Base-by-base conservation (phyloP, 495 filamentous ascomycete genomes). In the Lophiotrema nucula region DNA sequence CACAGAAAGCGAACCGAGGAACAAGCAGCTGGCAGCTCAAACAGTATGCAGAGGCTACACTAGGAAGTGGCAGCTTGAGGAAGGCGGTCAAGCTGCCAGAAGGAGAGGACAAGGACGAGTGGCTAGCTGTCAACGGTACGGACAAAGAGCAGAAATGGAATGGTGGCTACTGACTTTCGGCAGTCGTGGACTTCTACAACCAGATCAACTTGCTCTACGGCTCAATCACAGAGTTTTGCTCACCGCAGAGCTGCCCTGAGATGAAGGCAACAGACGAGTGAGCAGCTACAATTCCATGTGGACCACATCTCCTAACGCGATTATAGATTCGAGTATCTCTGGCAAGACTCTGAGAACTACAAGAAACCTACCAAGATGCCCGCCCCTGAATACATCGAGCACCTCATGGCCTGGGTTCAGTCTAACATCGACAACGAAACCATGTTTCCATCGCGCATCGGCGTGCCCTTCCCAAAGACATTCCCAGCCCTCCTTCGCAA, bases 221-320 rank as follows among this genome's bases (percentile, higher is more conserved):
- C 56, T 92, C 93, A 53, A 97, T 98, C 70, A 98, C 93, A 50
- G 93, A 98, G 67, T 98, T 97, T 75, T 98, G 93, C 77, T 97
- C 93, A 22, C 93, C 93, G 23, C 88, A 89, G 64, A 89, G 90
- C 48, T 98, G 93, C 70, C 93, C 92, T 2, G 93, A 97, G 76
- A 98, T 98, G 93, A 98, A 98, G 75, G 93, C 93, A 23, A 97
- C 93, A 8, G 93, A 98, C 76, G 93, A 98, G 88, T 95, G 80
- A 56, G 84, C 47, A 26, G 16, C n/a, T 38, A 3, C 13, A 12
- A 18, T 21, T 5, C 15, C 16, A 16, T 33, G 5, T 2, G 24
- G 11, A 50, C 22, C 5, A 19, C 4, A 15, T 43, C 48, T 33
- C 13, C 18, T 39, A 43, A 55, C 12, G 47, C 12, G 1, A 18